Conservation (phyloP, 371 early-diverging fungal species). For the Smittium culicis region DNA sequence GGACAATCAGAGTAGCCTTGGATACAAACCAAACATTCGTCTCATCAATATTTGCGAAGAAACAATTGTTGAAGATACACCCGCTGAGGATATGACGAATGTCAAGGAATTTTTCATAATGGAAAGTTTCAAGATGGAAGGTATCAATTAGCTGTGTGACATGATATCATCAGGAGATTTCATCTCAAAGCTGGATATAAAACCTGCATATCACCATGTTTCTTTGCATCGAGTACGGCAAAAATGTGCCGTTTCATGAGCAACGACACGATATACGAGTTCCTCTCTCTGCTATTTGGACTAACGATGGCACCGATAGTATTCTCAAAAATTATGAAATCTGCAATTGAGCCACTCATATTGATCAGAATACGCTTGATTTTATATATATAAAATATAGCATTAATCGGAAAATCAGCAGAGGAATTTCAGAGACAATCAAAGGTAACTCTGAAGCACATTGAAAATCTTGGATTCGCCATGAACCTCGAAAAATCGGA, state of each 20-base stretch:
- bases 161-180: constrained; percentile 20
- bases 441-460: not conserved
- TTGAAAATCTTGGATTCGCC: not conserved
- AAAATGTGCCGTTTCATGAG: constrained; percentile 21
- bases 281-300: constrained; percentile 32
- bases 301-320: constrained; percentile 30
- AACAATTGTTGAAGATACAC: not conserved
- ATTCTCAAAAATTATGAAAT: constrained; percentile 33
- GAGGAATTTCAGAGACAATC: constrained; percentile 12
- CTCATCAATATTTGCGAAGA: not conserved
- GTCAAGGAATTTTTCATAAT: not conserved
- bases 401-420: constrained; percentile 15
- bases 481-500: too few species aligned
- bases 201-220: constrained; percentile 29
- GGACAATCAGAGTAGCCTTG: not conserved
- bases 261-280: constrained; percentile 33
- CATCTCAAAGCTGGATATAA: constrained; percentile 26
- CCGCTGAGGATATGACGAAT: not conserved
- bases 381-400: constrained; percentile 30
- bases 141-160: constrained; percentile 24
- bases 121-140: constrained; percentile 18
- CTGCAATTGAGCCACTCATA: constrained; percentile 24
- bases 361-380: constrained; percentile 24
- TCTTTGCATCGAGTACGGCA: constrained; percentile 13
- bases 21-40: not conserved